These are phyloP conservation scores for Aspergillus awamori DNA, from an alignment of 2,329 filamentous ascomycete genomes.

Conservation along the genomic window DNA sequence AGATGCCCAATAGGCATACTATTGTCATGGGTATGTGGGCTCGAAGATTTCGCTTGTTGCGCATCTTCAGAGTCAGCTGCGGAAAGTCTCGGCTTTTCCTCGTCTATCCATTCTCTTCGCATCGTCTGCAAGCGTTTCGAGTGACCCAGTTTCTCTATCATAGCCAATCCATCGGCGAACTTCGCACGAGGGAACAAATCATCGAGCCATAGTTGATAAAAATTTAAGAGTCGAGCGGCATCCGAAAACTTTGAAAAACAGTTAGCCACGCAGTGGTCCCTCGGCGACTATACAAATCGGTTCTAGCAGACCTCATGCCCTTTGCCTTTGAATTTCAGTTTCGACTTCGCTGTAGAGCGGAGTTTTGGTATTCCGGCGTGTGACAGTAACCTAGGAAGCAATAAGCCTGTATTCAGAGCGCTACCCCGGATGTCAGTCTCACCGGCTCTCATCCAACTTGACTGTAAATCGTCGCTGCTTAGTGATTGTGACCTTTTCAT, in stretches of 20 bases:
- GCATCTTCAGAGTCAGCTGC: conserved; percentile 9
- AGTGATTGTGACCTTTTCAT: conserved; percentile 80
- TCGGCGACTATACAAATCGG: background rate
- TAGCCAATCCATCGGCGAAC: conserved; percentile 83
- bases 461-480: conserved; percentile 77
- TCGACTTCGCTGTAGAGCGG: conserved; percentile 67
- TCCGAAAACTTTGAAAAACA: conserved; percentile 70
- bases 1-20: background rate
- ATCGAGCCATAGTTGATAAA: conserved; percentile 97
- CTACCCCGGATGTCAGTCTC: conserved; percentile 15
- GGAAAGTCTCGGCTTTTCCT: conserved; percentile 50
- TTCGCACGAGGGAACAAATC: conserved; percentile 93
- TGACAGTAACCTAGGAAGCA: conserved; percentile 70
- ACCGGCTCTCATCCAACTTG: conserved; percentile 85
- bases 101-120: conserved; percentile 81
- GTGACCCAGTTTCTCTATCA: conserved; percentile 93
- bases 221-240: conserved; percentile 75
- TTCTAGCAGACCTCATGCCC: conserved; percentile 74
- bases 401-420: background rate
- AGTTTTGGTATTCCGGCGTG: conserved; percentile 81
- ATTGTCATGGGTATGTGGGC: background rate
- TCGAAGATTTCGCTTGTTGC: background rate
- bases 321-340: conserved; percentile 83
- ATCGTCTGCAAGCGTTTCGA: conserved; percentile 74
- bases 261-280: background rate